phyloP scores from a whole-genome alignment of 495 filamentous ascomycete genomes.

The Oidiodendron maius region DNA sequence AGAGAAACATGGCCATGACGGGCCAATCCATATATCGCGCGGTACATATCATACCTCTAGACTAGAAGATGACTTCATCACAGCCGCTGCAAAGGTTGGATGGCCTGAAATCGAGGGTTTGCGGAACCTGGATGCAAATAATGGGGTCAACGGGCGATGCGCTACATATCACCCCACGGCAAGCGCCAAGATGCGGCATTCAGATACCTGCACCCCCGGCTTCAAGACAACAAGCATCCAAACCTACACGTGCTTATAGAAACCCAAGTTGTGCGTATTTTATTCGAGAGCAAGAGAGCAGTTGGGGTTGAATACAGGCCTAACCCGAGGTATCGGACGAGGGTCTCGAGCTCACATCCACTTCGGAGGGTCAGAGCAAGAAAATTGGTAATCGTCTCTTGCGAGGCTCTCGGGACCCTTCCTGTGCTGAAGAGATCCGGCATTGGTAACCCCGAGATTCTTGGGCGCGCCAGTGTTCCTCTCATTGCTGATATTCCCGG shows the following conservation, averaged over 20 bases:
- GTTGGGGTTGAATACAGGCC: constrained; percentile 35
- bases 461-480: constrained; percentile 61
- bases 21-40: constrained; percentile 28
- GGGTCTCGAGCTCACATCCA: constrained; percentile 4
- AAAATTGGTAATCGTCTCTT: constrained; percentile 52
- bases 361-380: constrained; percentile 26
- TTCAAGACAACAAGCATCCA: constrained; percentile 37
- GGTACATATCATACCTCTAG: constrained; percentile 28
- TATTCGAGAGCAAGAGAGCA: constrained; percentile 42
- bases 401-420: constrained; percentile 52
- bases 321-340: constrained; percentile 22
- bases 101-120: constrained; percentile 16
- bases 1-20: constrained; percentile 27
- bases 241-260: constrained; percentile 48
- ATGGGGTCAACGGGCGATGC: constrained; percentile 19
- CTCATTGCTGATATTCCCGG: constrained; percentile 74
- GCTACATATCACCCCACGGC: constrained; percentile 34
- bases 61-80: constrained; percentile 27
- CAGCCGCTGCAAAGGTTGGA: constrained; percentile 21
- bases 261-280: constrained; percentile 41
- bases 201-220: constrained; percentile 37
- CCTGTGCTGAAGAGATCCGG: constrained; percentile 69
- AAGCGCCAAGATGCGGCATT: constrained; percentile 40
- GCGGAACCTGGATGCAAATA: constrained; percentile 19
- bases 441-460: constrained; percentile 72